phyloP scores from a whole-genome alignment of 169 alveolate genomes.

The Cryptosporidium muris region DNA sequence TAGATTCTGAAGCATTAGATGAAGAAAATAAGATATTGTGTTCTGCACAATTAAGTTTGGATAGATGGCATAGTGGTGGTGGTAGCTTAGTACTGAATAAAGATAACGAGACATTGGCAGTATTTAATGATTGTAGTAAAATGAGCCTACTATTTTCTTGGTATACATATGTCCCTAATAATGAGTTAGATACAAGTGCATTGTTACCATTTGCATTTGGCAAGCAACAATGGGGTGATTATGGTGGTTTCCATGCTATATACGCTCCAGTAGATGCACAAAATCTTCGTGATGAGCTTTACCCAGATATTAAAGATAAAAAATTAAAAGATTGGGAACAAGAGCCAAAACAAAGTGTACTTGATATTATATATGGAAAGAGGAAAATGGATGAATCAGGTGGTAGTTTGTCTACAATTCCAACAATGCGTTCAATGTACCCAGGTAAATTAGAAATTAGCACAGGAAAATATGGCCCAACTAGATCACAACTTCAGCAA shows the following conservation, averaged over 20 bases:
- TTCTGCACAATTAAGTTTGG: constrained; percentile 67
- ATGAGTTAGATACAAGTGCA: constrained; percentile 70
- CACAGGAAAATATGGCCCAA: constrained; percentile 69
- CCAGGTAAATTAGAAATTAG: constrained; percentile 69
- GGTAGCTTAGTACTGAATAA: constrained; percentile 58
- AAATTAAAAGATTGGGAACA: constrained; percentile 68
- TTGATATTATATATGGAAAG: constrained; percentile 30
- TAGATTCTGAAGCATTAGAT: constrained; percentile 67
- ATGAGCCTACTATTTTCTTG: constrained; percentile 67
- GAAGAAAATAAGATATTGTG: constrained; percentile 58
- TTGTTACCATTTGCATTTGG: constrained; percentile 69
- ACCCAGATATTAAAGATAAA: constrained; percentile 43
- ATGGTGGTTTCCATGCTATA: constrained; percentile 50
- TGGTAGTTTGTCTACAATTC: constrained; percentile 46
- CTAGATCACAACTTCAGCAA: constrained; percentile 67
- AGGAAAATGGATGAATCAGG: constrained; percentile 65
- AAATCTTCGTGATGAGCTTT: constrained; percentile 35
- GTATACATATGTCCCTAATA: constrained; percentile 70
- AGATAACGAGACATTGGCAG: constrained; percentile 64
- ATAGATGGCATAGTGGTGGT: constrained; percentile 63
- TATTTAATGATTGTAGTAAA: constrained; percentile 62
- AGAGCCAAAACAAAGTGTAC: constrained; percentile 69
- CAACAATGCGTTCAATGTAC: constrained; percentile 60
- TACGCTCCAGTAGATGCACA: constrained; percentile 69
- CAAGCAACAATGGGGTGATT: constrained; percentile 72